Evolutionary conservation across 306 rosid genomes (phyloP), one percentile per base, ranked within the genome.

Genomic region (Cucurbita pepo): DNA sequence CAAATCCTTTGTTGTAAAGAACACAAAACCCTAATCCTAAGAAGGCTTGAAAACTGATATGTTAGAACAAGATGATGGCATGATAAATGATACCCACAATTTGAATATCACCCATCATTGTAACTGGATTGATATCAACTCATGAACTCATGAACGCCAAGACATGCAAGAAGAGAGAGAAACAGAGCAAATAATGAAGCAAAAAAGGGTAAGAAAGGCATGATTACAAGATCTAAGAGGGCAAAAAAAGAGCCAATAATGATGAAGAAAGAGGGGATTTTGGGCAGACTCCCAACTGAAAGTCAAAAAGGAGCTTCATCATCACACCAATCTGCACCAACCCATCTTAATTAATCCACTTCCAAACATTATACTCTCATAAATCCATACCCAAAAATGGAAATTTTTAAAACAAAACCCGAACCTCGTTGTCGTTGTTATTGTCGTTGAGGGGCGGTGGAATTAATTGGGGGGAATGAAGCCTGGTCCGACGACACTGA

Each of bases 401-500:
- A 62, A 62, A 37, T 37, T 30, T 7, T 13, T 10, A 5, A 13
- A 13, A 57, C 1, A 59, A 16, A 8, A 63, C 8, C 41, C 70
- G 43, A 63, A 63, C 70, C 70, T 18, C 11, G 22, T 50, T 1
- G 43, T 30, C 6, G 10, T 34, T 3, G 41, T 6, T 30, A 0
- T 34, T 13, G 64, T 6, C 11, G 50, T 8, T 45, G 10, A 45
- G 9, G 37, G 30, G 9, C 4, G 0, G 11, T 40, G 16, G 51
- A n/a, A 63, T 63, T 63, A 82, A 91, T 94, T 94, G 99, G 92
- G 99, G 99, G 99, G 99, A 94, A 94, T 94, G 99, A 94, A 94
- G 99, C 99, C 99, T 94, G 99, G 99, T 94, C 99, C 99, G 97
- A 94, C 84, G 83, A 89, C 89, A 73, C 87, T 83, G 58, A 15